phyloP scores from a whole-genome alignment of 805 yeast genomes.

The Sugiyamaella smithiae region DNA sequence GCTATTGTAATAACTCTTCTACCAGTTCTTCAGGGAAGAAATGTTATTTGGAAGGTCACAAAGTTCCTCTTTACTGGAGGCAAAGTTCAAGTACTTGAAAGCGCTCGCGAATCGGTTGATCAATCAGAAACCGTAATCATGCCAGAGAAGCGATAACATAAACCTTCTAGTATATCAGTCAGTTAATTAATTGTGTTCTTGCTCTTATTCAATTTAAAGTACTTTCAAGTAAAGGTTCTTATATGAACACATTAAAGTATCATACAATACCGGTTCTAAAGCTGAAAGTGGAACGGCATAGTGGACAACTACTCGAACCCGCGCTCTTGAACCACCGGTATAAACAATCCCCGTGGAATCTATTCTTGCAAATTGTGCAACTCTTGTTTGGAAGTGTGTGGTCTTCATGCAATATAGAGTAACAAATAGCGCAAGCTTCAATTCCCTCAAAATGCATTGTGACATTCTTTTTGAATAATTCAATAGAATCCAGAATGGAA shows the following conservation, averaged over 20 bases:
- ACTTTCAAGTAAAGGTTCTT: too few relatives aligned
- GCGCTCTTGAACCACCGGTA: slow-evolving; percentile 97
- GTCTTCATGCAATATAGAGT: slow-evolving; percentile 85
- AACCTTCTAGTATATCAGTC: neutral
- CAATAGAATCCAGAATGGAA: slow-evolving; percentile 59
- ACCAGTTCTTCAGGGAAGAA: neutral
- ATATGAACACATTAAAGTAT: too few relatives aligned
- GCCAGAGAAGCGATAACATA: neutral
- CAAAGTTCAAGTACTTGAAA: neutral
- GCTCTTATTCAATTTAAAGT: too few relatives aligned
- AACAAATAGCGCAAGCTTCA: slow-evolving; percentile 97
- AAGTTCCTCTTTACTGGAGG: neutral
- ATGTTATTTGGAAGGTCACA: neutral
- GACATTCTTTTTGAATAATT: slow-evolving; percentile 69
- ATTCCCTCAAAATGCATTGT: slow-evolving; percentile 86
- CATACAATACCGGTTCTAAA: slow-evolving; percentile 23
- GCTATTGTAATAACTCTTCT: slow-evolving; percentile 43
- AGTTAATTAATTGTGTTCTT: too few relatives aligned
- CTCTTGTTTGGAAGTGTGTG: slow-evolving; percentile 84
- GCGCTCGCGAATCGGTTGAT: neutral
- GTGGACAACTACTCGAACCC: slow-evolving; percentile 88
- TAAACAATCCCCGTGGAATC: slow-evolving; percentile 92
- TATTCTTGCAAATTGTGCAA: slow-evolving; percentile 88
- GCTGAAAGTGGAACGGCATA: slow-evolving; percentile 69
- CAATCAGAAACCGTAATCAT: neutral